Evolutionary conservation across 306 rosid species (phyloP).

Genomic region (Elaeagnus macrophylla): DNA sequence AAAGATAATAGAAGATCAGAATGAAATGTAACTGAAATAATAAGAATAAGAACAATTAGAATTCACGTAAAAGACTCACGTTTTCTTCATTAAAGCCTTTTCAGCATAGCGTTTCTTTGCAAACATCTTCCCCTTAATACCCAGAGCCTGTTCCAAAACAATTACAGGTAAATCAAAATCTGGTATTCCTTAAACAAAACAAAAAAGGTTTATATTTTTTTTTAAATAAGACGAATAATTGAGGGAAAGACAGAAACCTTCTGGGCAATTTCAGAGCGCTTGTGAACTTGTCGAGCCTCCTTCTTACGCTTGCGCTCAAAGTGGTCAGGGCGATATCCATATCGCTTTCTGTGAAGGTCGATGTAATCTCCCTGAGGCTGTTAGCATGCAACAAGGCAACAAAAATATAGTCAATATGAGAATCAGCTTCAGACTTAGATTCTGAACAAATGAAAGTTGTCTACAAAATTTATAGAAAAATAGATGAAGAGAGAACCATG

Average conservation of each 20-base stretch:
- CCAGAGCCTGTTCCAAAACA: constrained; percentile 46
- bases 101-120: constrained; percentile 83
- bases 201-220: not conserved
- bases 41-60: not conserved
- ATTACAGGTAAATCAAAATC: not conserved
- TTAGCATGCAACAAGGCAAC: not conserved
- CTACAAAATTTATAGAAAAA: not conserved
- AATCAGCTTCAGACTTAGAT: not conserved
- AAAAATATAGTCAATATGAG: not conserved
- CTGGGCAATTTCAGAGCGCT: constrained; percentile 69
- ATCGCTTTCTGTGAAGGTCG: constrained; percentile 72
- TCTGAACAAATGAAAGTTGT: not conserved
- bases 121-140: constrained; percentile 74
- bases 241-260: constrained; percentile 30
- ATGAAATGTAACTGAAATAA: not conserved
- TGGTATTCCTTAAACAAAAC: not conserved
- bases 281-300: constrained; percentile 77
- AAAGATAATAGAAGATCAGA: not conserved
- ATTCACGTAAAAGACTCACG: constrained; percentile 39
- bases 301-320: constrained; percentile 91
- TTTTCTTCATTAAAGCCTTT: constrained; percentile 79
- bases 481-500: constrained; percentile 16
- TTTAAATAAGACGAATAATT: not conserved
- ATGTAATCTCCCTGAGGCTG: constrained; percentile 99
- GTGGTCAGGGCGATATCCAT: constrained; percentile 81